Base-by-base conservation (phyloP, 805 yeast genomes). In the Novakomyces olei region DNA sequence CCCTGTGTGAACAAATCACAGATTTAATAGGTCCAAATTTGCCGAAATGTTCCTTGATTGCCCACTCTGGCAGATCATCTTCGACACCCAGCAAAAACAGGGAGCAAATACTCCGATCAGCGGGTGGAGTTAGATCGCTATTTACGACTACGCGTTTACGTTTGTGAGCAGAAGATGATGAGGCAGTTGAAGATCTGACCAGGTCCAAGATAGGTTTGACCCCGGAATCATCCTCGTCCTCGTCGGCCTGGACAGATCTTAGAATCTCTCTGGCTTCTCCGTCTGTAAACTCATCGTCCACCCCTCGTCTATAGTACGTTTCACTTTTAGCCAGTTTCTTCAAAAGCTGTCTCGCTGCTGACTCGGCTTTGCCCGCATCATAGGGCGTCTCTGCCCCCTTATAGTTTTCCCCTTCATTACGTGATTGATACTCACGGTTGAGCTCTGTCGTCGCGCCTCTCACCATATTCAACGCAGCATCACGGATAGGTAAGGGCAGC, bases 51-150 rank as follows among this genome's bases (percentile, higher is more conserved):
- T 67, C 67, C 12, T 65, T 46, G 10, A 80, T 54, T 33, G 54
- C 53, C 49, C 69, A 71, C 42, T 72, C 79, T 0, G 91, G 73
- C 5, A 73, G 46, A 10, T 69, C 68, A 3, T 67, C 65, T 37
- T 65, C 71, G 14, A 79, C 57, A 1, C 93, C 93, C 51, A 72
- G 77, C 14, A 81, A 45, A 46, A 81, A 80, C 34, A 80, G 63
- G 0, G 81, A 63, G 33, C n/a, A n/a, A n/a, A n/a, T n/a, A n/a
- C n/a, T n/a, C n/a, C n/a, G n/a, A n/a, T n/a, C n/a, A n/a, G n/a
- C n/a, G n/a, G n/a, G n/a, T n/a, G n/a, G n/a, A n/a, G n/a, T n/a
- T n/a, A n/a, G n/a, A n/a, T n/a, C n/a, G n/a, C n/a, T n/a, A n/a
- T n/a, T n/a, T n/a, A n/a, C n/a, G n/a, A n/a, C n/a, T n/a, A n/a